phyloP scores from a whole-genome alignment of 768 basidiomycete species.

The Peribolospora kevripleyi region DNA sequence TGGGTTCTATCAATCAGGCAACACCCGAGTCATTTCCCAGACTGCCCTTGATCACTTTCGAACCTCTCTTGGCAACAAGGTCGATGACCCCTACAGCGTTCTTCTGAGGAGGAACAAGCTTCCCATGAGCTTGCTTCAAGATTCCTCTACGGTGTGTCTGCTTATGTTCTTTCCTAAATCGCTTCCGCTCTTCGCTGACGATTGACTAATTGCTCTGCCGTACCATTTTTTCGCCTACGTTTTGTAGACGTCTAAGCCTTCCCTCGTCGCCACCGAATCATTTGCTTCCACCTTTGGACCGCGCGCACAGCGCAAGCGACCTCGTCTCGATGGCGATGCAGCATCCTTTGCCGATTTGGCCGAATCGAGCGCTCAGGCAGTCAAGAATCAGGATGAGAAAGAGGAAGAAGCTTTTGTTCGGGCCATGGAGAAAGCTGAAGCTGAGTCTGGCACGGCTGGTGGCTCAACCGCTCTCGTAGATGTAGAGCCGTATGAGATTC shows the following conservation, averaged over 20 bases:
- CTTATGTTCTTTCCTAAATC: background rate
- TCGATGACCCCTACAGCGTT: conserved; percentile 88
- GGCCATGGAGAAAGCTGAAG: too few species aligned
- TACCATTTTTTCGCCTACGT: background rate
- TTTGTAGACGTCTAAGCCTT: conserved; percentile 36
- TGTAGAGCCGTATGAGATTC: background rate
- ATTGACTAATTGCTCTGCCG: background rate
- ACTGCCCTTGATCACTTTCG: conserved; percentile 89
- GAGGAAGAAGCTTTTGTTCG: too few species aligned
- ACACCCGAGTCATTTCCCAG: conserved; percentile 95
- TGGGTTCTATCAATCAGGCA: conserved; percentile 30
- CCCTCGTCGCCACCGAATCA: conserved; percentile 89
- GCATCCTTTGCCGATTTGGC: too few species aligned
- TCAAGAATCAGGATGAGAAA: too few species aligned
- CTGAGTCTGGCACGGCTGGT: too few species aligned
- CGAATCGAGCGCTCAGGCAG: too few species aligned
- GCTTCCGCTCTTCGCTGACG: background rate
- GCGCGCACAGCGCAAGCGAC: conserved; percentile 78
- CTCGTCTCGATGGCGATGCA: conserved; percentile 42
- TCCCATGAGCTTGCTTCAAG: conserved; percentile 85
- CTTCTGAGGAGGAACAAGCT: conserved; percentile 81
- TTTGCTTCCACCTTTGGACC: conserved; percentile 86
- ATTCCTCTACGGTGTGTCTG: conserved; percentile 40
- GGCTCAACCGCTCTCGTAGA: background rate
- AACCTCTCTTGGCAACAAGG: conserved; percentile 55